Conservation (phyloP, 768 basidiomycete species). For the Pleurotus sapidus region DNA sequence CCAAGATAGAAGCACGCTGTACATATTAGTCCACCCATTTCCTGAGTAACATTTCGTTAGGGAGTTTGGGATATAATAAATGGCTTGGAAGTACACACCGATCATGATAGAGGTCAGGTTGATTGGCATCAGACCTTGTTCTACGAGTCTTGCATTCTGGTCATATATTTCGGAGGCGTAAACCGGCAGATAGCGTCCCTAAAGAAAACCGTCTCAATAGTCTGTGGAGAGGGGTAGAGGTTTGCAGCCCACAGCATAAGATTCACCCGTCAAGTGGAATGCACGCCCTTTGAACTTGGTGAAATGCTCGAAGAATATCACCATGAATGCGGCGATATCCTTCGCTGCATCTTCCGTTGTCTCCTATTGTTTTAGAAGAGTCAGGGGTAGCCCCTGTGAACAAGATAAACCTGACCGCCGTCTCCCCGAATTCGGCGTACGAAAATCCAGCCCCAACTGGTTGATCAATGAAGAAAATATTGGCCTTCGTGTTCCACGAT, state of each 20-base stretch:
- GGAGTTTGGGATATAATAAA: neutral
- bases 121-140: constrained; percentile 51
- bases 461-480: constrained; percentile 62
- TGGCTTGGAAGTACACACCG: constrained; percentile 31
- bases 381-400: neutral
- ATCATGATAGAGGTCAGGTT: constrained; percentile 76
- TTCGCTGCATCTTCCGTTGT: constrained; percentile 66
- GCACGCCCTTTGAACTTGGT: constrained; percentile 62
- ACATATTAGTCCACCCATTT: constrained; percentile 61
- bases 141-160: constrained; percentile 53
- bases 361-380: constrained; percentile 29
- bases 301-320: constrained; percentile 76
- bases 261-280: constrained; percentile 72
- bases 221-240: constrained; percentile 3
- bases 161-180: constrained; percentile 82
- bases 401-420: constrained; percentile 35
- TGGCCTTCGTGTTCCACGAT: constrained; percentile 68
- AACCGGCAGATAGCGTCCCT: constrained; percentile 70
- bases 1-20: constrained; percentile 37
- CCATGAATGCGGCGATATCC: constrained; percentile 68
- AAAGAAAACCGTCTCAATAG: neutral
- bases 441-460: constrained; percentile 62
- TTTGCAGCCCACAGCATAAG: constrained; percentile 57
- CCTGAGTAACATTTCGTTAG: constrained; percentile 31
- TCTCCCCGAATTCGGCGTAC: constrained; percentile 61